Conservation (phyloP, 2,329 filamentous ascomycete genomes). For the Alternaria atra region DNA sequence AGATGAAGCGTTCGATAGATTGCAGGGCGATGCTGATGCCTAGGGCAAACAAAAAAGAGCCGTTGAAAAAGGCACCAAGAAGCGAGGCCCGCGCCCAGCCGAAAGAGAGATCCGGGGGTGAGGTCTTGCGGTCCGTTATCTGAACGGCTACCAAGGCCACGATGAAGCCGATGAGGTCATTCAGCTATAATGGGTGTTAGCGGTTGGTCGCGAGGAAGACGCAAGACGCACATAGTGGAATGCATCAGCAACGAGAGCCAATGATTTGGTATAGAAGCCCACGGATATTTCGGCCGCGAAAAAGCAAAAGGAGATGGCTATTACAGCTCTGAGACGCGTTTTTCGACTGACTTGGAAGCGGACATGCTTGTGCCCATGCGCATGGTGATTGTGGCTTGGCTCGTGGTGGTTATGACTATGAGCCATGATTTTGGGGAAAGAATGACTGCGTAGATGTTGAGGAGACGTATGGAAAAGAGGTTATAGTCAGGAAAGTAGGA, state of each 20-base stretch:
- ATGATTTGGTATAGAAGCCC: conserved; percentile 74
- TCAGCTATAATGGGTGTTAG: conserved; percentile 61
- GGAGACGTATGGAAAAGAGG: not conserved
- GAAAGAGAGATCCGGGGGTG: conserved; percentile 70
- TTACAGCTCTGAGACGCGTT: conserved; percentile 50
- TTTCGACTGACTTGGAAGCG: conserved; percentile 43
- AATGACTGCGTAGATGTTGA: not conserved
- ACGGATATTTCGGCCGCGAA: conserved; percentile 64
- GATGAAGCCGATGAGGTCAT: conserved; percentile 74
- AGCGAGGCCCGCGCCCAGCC: conserved; percentile 81
- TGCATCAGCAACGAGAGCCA: conserved; percentile 78
- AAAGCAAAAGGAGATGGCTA: conserved; percentile 58
- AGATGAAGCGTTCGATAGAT: conserved; percentile 74
- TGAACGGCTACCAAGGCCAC: conserved; percentile 72
- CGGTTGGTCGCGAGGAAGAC: not conserved
- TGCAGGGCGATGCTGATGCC: conserved; percentile 78
- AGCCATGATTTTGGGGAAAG: conserved; percentile 18
- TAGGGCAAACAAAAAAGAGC: conserved; percentile 75
- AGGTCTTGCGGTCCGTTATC: conserved; percentile 63
- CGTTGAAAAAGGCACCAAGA: conserved; percentile 82
- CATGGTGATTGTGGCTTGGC: conserved; percentile 11
- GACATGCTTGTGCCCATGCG: conserved; percentile 16
- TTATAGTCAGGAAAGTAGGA: not conserved
- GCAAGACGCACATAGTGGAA: conserved; percentile 74
- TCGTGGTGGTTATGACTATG: conserved; percentile 20